phyloP scores from a whole-genome alignment of 306 rosid genomes.

The Casuarina cunninghamiana region DNA sequence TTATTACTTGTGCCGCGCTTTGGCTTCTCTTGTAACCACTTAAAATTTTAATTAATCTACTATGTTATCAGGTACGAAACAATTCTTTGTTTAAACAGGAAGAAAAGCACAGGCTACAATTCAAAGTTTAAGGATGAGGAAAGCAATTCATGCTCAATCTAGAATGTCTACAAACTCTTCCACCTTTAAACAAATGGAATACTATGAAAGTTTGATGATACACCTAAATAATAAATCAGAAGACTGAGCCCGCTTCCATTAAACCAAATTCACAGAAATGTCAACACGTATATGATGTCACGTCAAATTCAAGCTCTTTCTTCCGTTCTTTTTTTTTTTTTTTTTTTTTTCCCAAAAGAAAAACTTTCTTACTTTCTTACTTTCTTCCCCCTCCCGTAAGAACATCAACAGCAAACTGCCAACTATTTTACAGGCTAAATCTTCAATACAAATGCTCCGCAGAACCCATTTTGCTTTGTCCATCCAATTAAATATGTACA shows the following conservation, averaged over 20 bases:
- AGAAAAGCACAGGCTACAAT: background rate
- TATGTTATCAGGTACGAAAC: too few relatives aligned
- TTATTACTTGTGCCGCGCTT: too few relatives aligned
- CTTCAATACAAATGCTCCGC: slow-evolving; percentile 30
- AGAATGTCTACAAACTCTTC: slow-evolving; percentile 9
- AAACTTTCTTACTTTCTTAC: too few relatives aligned
- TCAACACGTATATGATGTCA: slow-evolving; percentile 18
- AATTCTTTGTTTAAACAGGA: background rate
- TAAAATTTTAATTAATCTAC: too few relatives aligned
- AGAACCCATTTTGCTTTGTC: slow-evolving; percentile 38
- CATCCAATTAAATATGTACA: slow-evolving; percentile 68
- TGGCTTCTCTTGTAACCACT: too few relatives aligned
- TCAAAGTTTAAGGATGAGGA: background rate
- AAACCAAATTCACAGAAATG: slow-evolving; percentile 37
- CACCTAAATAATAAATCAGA: slow-evolving; percentile 19
- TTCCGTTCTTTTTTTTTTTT: background rate
- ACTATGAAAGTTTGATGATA: slow-evolving; percentile 29
- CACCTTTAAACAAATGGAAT: slow-evolving; percentile 11
- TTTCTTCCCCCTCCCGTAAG: slow-evolving; percentile 20
- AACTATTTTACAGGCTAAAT: slow-evolving; percentile 37
- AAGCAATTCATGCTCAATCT: slow-evolving; percentile 9
- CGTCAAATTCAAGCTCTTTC: slow-evolving; percentile 32
- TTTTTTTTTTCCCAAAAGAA: background rate
- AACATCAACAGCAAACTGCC: slow-evolving; percentile 36
- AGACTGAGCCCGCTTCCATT: slow-evolving; percentile 38